Base-by-base conservation (phyloP, 176 grass and related monocot genomes). In the Lolium multiflorum region DNA sequence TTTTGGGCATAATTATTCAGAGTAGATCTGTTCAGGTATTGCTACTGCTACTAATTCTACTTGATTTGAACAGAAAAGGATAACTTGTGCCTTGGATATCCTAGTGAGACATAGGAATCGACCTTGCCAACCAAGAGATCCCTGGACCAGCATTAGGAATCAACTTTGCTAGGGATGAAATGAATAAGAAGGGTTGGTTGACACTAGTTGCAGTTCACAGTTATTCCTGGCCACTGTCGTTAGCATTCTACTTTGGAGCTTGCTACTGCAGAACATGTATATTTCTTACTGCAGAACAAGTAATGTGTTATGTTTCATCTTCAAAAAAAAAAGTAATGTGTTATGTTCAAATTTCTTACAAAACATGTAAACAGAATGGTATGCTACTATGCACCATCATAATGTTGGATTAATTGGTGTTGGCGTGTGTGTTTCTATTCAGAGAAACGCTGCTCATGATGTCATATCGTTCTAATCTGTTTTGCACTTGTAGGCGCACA, bases 131-230 rank as follows among this genome's bases (percentile, higher is more conserved):
- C 96, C 89, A 91, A 39, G 96, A 95, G 80, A 92, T 95, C 82
- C 96, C 96, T 65, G 96, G 95, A 79, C 96, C 96, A 73, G 96
- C 93, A 67, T 87, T 95, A 47, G 96, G 93, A 87, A 98, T 98
- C 83, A 98, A 98, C 87, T 98, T 98, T 44, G 93, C 93, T 20
- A 95, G 93, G 85, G 96, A 98, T 92, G 96, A 93, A 14, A 98
- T 98, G 96, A 94, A 89, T 63, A 91, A 93, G 73, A 95, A 98
- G 90, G 96, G 94, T 78, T 98, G 96, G 93, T 85, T 95, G 68
- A 87, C 93, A 0, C 88, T 98, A 77, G 93, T 98, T 87, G 93
- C 96, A 9, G 93, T 94, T 88, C 93, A 98, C 78, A 95, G 93
- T 82, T 93, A 98, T 85, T 92, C 96, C 37, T 98, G 96, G 96